Base-by-base conservation (phyloP, 768 basidiomycete genomes). In the Baorangia bicolor region DNA sequence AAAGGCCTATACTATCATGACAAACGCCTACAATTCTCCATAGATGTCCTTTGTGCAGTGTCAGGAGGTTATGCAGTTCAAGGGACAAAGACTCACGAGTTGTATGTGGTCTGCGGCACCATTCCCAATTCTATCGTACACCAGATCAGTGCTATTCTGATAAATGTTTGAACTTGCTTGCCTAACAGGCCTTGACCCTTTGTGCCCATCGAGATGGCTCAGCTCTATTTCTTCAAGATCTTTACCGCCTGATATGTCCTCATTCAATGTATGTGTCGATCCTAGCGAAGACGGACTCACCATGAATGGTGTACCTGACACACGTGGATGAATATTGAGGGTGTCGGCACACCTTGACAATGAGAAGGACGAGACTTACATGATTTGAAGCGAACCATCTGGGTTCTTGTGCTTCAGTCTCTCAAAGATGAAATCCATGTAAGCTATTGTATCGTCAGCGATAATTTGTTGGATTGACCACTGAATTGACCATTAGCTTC, bases 91-190 rank as follows among this genome's bases (percentile, higher is more conserved):
- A 56, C 75, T 60, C 55, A 92, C 92, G 63, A 95, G 74, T 66
- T 98, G 95, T 11, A 97, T 70, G 69, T 98, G 95, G 68, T 94
- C 88, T 4, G 93, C 94, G 0, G 96, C 96, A 4, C 96, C 96
- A 69, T 99, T 99, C 5, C 96, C 96, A 54, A 99, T 94, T 12
- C 84, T 82, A 44, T 49, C 30, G 11, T 14, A 33, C 11, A 16
- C 6, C 2, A 28, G 12, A 51, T 69, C 27, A 65, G 31, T 21
- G 20, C 43, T 14, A 10, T 18, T 33, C 25, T 8, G 20, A 35
- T 46, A 38, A 5, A 56, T 9, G 11, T 5, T 6, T 10, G 21
- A 30, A 23, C 10, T 44, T 0, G 38, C 74, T 38, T 52, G 75
- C 82, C 90, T 80, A 30, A 94, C 91, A 23, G 92, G 92, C 58